Base-by-base conservation (phyloP, 805 yeast genomes). In the Starmerella bombicola region DNA sequence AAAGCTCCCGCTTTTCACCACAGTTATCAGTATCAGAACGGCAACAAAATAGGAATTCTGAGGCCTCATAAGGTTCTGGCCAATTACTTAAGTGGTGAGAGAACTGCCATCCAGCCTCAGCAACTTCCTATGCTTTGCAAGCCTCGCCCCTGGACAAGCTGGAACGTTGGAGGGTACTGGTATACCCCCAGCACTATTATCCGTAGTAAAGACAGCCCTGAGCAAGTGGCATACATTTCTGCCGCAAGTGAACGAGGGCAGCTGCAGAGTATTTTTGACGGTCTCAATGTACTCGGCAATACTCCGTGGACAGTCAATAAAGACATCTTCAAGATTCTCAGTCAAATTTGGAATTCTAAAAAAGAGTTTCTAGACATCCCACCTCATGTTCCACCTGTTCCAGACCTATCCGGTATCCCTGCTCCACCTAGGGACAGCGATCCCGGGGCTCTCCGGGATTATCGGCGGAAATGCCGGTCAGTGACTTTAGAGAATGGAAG, bases 241-340 rank as follows among this genome's bases (percentile, higher is more conserved):
- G 91, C 93, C 0, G 95, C 95, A 2, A 73, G 84, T 8, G 76
- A 74, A 22, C 68, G 77, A 21, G 73, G 76, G 8, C 73, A 72
- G 36, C 62, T 91, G 45, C 74, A 73, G 30, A 61, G 67, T 12
- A 80, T 91, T 13, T 80, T 78, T 54, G 70, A 73, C 37, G 97
- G 96, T 3, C 66, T 86, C 45, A 85, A 84, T 55, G 88, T 80
- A 12, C 62, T 88, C 41, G 97, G 97, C 6, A 64, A 68, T 30
- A 81, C 97, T 2, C 70, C 95, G 0, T 91, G 98, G 98, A 80
- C 96, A 1, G 78, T 91, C 25, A 91, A 91, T 58, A 71, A 74
- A 38, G 66, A 64, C 19, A 65, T 91, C 5, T 76, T 83, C 48
- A 69, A 75, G 25, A 68, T 81, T 3, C 69, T 91, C 51, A 71